Base-by-base conservation (phyloP, 371 early-diverging fungal genomes). In the Batkoa obscura region DNA sequence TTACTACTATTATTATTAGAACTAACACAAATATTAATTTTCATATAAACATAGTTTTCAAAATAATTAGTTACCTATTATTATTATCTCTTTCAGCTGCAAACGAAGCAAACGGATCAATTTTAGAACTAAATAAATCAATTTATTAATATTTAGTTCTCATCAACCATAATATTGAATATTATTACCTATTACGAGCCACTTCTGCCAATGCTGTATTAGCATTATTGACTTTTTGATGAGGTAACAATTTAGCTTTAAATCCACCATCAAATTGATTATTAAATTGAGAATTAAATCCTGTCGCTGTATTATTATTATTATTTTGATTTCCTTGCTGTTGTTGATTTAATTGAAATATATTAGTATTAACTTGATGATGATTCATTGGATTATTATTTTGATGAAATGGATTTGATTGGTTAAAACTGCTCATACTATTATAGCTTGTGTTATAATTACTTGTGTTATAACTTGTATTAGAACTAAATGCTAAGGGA, bases 371-470 rank as follows among this genome's bases (percentile, higher is more conserved):
- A 23, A 23, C 23, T 23, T 23, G 23, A 23, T 23, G 23, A 23
- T 23, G 23, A 23, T 23, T 23, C 23, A 23, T 23, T 23, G 23
- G 23, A 23, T 23, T 32, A 34, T 46, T 56, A 10, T 45, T 56
- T n/a, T 56, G 56, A 43, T 45, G 33, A 38, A 56, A 56, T 6
- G 56, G 56, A 32, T 56, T 56, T 13, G 34, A 36, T 13, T 45
- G 42, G 48, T 35, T 15, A 32, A 48, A 48, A 9, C 49, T 9
- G 33, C 6, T 31, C 32, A 10, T 9, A 13, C 49, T 1, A 10
- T 35, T 35, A 5, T 57, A 37, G 42, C 23, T 10, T 9, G 33
- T 37, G 47, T 37, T 49, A 3, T 38, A 30, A 30, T 50, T 49
- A 13, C 38, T 50, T 30, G 13, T 31, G 8, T 37, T 13, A n/a